Percentiles rank a stretch among this genome's conserved stretches.
Evolutionary conservation across 192 early-diverging fungal species (phyloP).

Genomic region (Helicostylum pulchrum): DNA sequence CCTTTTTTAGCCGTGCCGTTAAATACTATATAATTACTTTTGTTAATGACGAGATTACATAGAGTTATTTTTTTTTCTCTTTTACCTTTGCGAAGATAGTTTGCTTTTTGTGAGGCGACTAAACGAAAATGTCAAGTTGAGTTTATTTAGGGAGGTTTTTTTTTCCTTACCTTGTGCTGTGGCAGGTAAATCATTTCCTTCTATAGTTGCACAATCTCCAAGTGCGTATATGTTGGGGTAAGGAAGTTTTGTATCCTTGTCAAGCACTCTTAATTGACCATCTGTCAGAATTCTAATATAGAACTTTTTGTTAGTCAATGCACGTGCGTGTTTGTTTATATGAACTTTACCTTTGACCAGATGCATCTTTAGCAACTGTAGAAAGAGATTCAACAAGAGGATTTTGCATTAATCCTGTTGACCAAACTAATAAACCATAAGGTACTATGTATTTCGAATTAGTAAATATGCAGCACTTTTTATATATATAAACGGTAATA

Average conservation of each 20-base stretch:
- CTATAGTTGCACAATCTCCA: conserved; percentile 87
- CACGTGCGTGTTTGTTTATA: no score
- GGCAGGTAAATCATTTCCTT: conserved; percentile 71
- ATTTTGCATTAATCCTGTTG: conserved; percentile 68
- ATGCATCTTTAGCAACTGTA: conserved; percentile 32
- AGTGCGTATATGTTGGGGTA: conserved; percentile 63
- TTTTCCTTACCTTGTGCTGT: conserved; percentile 71
- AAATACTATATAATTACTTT: conserved; percentile 32
- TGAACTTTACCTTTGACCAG: conserved; percentile 33
- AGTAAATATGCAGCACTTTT: background rate
- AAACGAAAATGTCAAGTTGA: background rate
- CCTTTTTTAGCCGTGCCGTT: conserved; percentile 19
- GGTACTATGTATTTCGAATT: conserved; percentile 35
- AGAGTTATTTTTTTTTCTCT: background rate
- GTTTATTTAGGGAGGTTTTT: no score
- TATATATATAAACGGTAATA: conserved; percentile 8
- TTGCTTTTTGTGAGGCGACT: conserved; percentile 74
- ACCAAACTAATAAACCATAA: conserved; percentile 72
- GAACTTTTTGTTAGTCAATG: no score
- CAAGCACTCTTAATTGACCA: conserved; percentile 68
- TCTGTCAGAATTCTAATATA: conserved; percentile 66
- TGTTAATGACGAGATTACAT: background rate
- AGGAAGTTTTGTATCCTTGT: conserved; percentile 51
- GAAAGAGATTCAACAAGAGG: conserved; percentile 55
- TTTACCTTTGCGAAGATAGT: conserved; percentile 58